Evolutionary conservation across 2,329 filamentous ascomycete genomes (phyloP), one percentile per base, ranked within the genome.

Genomic region (Nemania serpens): DNA sequence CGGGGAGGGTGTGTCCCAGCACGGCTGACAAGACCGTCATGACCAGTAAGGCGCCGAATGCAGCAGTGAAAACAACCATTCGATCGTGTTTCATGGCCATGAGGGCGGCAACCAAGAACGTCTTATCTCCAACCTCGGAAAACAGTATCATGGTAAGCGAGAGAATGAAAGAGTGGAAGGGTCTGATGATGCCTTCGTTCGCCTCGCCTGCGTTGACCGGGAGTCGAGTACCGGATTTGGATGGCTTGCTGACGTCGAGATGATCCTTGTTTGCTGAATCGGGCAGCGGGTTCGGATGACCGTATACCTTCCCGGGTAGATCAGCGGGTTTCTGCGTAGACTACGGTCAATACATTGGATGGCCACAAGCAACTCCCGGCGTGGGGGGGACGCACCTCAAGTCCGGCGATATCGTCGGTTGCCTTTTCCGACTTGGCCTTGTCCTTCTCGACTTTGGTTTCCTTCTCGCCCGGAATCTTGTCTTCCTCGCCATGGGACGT

Each of bases 71-170:
- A 63, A 99, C 95, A 12, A 98, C 84, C 66, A 97, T 81, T 54
- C 95, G 89, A 64, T 95, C 90, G 71, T 99, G 94, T 75, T 97
- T 95, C 95, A 99, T 99, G 12, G 95, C 95, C 95, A 99, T 99
- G 17, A 99, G 85, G 7, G 93, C 94, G 6, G 95, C 95, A 20
- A 99, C 92, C 45, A 99, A 84, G 81, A 99, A 99, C 0, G 95
- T 99, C 80, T 99, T 99, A 84, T 99, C 95, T 65, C 95, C 95
- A 70, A 99, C 88, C 75, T 99, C 95, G 48, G 94, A 97, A 70
- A 98, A 90, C 64, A 98, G 81, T 70, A 99, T 99, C 95, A 98
- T 99, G 59, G 93, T 94, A 62, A 97, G 87, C 15, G 95, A 96
- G 34, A 98, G 87, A 12, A 96, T 73, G 71, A 95, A 96, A 3